Conservation (phyloP, 345 rosid genomes). For the Citrus medica region DNA sequence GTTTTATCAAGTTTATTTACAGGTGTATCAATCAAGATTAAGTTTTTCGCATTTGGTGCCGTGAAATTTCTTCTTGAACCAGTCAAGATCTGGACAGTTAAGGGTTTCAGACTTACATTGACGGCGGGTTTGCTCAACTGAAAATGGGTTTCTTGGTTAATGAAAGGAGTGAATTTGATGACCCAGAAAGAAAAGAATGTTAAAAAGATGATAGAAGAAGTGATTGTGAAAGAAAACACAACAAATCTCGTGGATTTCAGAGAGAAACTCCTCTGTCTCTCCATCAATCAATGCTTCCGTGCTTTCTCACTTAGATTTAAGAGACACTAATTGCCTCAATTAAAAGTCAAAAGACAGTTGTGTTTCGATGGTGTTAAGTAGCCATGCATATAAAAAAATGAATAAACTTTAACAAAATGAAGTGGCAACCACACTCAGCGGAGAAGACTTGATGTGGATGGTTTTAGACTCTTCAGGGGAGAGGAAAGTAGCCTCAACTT, state of each 20-base stretch:
- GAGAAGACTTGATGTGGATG: neutral
- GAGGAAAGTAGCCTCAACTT: neutral
- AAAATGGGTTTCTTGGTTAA: slow-evolving; percentile 32
- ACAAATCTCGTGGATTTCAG: slow-evolving; percentile 59
- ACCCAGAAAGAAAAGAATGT: slow-evolving; percentile 50
- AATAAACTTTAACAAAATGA: neutral
- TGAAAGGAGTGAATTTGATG: slow-evolving; percentile 48
- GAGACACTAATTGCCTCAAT: neutral
- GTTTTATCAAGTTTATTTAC: slow-evolving; percentile 24
- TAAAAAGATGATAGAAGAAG: slow-evolving; percentile 56
- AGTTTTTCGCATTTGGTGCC: slow-evolving; percentile 12
- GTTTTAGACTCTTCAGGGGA: neutral
- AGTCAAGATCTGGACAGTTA: slow-evolving; percentile 22
- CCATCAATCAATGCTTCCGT: slow-evolving; percentile 37
- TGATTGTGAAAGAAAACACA: slow-evolving; percentile 45
- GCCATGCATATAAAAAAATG: neutral
- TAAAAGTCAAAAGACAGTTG: neutral
- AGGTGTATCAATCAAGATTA: slow-evolving; percentile 37
- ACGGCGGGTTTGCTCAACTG: slow-evolving; percentile 34
- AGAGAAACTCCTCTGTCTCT: slow-evolving; percentile 76
- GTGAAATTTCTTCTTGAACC: slow-evolving; percentile 30
- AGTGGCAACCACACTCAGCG: neutral
- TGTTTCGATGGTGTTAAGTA: slow-evolving; percentile 5
- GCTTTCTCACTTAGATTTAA: too few relatives aligned
- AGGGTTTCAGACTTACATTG: slow-evolving; percentile 17